Conservation (phyloP, 345 rosid species). For the Euphorbia tirucalli region DNA sequence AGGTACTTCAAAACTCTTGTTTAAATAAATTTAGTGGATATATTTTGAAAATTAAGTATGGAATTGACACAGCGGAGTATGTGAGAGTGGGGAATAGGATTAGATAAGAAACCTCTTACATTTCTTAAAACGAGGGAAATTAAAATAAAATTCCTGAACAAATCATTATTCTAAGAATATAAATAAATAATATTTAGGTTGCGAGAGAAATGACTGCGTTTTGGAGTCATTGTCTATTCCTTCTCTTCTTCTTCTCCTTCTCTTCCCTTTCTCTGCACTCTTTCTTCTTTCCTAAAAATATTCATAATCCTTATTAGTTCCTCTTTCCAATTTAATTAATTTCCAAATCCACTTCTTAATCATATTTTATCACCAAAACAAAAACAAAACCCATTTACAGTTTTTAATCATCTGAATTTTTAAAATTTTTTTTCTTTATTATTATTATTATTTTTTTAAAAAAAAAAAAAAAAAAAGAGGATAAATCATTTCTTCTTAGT, state of each 20-base stretch:
- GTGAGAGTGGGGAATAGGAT: conserved; percentile 4
- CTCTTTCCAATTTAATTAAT: conserved; percentile 20
- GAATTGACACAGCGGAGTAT: not conserved
- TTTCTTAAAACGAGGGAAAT: not conserved
- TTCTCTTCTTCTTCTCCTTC: not conserved
- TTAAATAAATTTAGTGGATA: no score
- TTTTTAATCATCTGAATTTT: conserved; percentile 25
- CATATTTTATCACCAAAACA: conserved; percentile 13
- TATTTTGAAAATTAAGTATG: not conserved
- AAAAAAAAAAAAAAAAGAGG: not conserved
- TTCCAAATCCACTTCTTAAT: no score
- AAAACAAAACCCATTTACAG: conserved; percentile 29
- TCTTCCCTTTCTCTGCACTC: conserved; percentile 8
- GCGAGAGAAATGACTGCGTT: conserved; percentile 27
- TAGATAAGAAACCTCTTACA: not conserved
- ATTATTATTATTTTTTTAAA: not conserved
- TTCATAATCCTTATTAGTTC: conserved; percentile 8
- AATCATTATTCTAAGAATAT: conserved; percentile 14
- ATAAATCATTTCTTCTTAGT: conserved; percentile 21
- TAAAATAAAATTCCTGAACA: not conserved
- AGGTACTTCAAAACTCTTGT: no score
- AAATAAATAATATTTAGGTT: not conserved
- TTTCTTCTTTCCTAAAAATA: conserved; percentile 15
- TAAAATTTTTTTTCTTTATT: not conserved
- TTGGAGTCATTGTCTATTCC: conserved; percentile 16